These are phyloP conservation scores for Mycena venus DNA, from an alignment of 768 basidiomycete genomes.

Conservation along the genomic window DNA sequence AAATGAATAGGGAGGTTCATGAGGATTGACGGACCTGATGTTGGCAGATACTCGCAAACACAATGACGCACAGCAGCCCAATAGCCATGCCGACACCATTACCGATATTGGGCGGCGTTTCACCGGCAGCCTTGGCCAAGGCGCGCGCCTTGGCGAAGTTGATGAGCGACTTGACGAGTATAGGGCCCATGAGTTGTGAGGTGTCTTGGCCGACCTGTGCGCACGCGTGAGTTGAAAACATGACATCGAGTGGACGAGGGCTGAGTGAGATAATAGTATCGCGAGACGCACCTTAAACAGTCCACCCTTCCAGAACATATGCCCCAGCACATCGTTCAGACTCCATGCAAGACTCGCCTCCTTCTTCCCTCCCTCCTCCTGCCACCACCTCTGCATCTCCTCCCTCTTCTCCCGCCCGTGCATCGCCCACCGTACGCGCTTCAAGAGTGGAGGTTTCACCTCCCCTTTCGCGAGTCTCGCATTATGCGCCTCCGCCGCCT, in stretches of 20 bases:
- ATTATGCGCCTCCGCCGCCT: constrained; percentile 69
- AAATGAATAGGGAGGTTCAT: neutral
- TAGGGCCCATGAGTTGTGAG: constrained; percentile 71
- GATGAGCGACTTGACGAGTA: constrained; percentile 74
- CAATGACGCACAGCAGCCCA: constrained; percentile 63
- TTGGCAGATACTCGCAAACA: constrained; percentile 67
- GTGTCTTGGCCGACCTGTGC: constrained; percentile 71
- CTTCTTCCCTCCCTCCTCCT: constrained; percentile 55
- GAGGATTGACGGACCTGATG: constrained; percentile 63
- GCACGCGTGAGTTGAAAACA: neutral
- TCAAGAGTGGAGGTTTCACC: constrained; percentile 53
- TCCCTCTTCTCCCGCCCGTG: constrained; percentile 40
- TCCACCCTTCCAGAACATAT: constrained; percentile 74
- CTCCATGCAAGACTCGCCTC: constrained; percentile 70
- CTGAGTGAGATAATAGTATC: neutral
- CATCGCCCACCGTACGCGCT: constrained; percentile 56
- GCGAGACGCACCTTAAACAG: constrained; percentile 61
- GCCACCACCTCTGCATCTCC: constrained; percentile 57
- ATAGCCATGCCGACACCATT: constrained; percentile 71
- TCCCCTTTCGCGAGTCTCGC: constrained; percentile 50
- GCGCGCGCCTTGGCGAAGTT: constrained; percentile 55
- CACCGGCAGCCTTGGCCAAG: constrained; percentile 49
- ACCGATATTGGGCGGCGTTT: constrained; percentile 57
- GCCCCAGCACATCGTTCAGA: constrained; percentile 71
- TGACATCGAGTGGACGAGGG: neutral